A percentile compares a stretch with the other conserved stretches of the same genome.
phyloP scores from a whole-genome alignment of 495 filamentous ascomycete genomes.

The Letharia columbiana region DNA sequence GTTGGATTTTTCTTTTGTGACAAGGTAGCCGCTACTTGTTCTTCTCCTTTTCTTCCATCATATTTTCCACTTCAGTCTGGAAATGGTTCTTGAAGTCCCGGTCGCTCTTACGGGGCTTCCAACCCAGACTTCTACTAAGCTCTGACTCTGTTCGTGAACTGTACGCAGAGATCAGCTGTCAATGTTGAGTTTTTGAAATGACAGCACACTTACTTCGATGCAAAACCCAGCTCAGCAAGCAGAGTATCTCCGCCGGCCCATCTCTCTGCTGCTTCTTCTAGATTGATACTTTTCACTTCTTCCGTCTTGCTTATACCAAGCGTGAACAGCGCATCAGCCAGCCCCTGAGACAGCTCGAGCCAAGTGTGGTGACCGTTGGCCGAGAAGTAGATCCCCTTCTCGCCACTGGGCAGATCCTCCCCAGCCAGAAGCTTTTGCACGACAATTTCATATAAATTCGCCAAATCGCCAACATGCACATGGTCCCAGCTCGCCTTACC shows the following conservation, averaged over 20 bases:
- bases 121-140: slow-evolving; percentile 32
- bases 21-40: neutral
- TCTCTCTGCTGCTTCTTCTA: slow-evolving; percentile 32
- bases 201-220: slow-evolving; percentile 27
- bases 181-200: neutral
- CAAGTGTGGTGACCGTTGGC: slow-evolving; percentile 36
- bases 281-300: slow-evolving; percentile 28
- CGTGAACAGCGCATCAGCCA: slow-evolving; percentile 32
- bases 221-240: slow-evolving; percentile 33
- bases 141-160: slow-evolving; percentile 28
- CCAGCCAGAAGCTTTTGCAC: slow-evolving; percentile 21
- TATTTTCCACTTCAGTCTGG: neutral
- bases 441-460: slow-evolving; percentile 33
- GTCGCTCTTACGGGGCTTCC: slow-evolving; percentile 30
- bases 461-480: slow-evolving; percentile 41
- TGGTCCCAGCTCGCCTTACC: slow-evolving; percentile 40
- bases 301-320: slow-evolving; percentile 28
- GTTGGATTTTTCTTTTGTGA: neutral
- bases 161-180: neutral
- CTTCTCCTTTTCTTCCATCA: neutral
- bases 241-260: slow-evolving; percentile 25
- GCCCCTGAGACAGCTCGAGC: slow-evolving; percentile 31
- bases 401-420: slow-evolving; percentile 32
- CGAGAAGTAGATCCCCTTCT: slow-evolving; percentile 39
- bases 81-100: slow-evolving; percentile 12